Base-by-base conservation (phyloP, 1,284 basidiomycete genomes). In the Clitocybe nebularis region DNA sequence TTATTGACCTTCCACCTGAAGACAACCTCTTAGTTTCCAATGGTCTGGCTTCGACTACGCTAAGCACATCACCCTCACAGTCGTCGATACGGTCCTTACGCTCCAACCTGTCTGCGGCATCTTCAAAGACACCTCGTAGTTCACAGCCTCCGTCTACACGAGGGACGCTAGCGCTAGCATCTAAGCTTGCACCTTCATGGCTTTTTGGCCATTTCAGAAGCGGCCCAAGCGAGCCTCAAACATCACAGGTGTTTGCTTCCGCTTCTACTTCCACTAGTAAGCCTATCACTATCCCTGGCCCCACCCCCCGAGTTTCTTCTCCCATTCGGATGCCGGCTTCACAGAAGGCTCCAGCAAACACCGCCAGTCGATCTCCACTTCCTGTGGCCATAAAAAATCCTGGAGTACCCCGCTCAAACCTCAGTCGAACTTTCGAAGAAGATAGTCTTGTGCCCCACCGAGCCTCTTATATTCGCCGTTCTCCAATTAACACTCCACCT, bases 161-260 rank as follows among this genome's bases (percentile, higher is more conserved):
- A 17, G 57, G 63, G 1, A 63, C 70, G 0, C 47, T 79, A 6
- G 67, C 72, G 5, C 47, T 79, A 6, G 67, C 72, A 5, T 78
- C 84, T 1, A 85, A 79, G 52, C 69, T 87, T 24, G 68, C 84
- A 1, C 75, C 84, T 0, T 72, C 79, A 5, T 90, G 87, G 87
- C 60, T 89, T 5, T 81, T 88, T 57, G 85, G 79, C 51, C 75
- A 81, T 2, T 89, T 89, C 59, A 69, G 82, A 26, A 77, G 74
- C 46, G 75, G 66, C 0, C 70, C 73, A 10, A 76, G 72, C 45
- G 79, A 84, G 53, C 71, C 81, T 1, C 77, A 84, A 49, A 75
- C 75, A 4, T 74, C 76, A 1, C 62, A 72, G 14, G 64, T 77
- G 3, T 74, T 74, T 32, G 75, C 71, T 1, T 71, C 72, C 5